Evolutionary conservation across 78 protist genomes (phyloP).

Genomic region (Dictyostelium brefeldianum): DNA sequence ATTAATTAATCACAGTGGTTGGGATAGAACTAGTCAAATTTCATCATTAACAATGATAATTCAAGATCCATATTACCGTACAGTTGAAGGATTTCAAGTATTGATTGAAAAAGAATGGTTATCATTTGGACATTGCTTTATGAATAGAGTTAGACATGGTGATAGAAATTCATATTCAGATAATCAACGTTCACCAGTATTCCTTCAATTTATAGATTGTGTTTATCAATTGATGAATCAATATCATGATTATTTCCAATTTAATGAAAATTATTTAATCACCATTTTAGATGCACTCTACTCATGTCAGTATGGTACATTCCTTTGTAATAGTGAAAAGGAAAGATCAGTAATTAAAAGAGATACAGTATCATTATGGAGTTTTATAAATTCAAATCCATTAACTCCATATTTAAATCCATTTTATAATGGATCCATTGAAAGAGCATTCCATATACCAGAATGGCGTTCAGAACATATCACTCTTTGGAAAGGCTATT

Average conservation of each 20-base stretch:
- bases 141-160: constrained; percentile 74
- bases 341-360: constrained; percentile 57
- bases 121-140: constrained; percentile 93
- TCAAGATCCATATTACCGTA: constrained; percentile 95
- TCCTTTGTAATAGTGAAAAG: constrained; percentile 85
- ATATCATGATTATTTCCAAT: constrained; percentile 93
- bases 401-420: constrained; percentile 31
- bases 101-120: constrained; percentile 97
- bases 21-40: constrained; percentile 92
- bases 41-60: constrained; percentile 83
- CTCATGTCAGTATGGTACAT: constrained; percentile 91
- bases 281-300: constrained; percentile 52
- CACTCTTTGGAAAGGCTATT: constrained; percentile 62
- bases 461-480: constrained; percentile 58
- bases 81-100: constrained; percentile 91
- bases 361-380: constrained; percentile 75
- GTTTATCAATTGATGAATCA: constrained; percentile 88
- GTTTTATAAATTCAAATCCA: constrained; percentile 22
- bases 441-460: constrained; percentile 37
- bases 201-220: constrained; percentile 96
- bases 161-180: constrained; percentile 53
- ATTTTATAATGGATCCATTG: constrained; percentile 3
- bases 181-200: constrained; percentile 92
- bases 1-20: constrained; percentile 92
- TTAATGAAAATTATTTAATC: constrained; percentile 86